These are phyloP conservation scores for Mucor ambiguus DNA, from an alignment of 371 early-diverging fungal species.

Conservation along the genomic window DNA sequence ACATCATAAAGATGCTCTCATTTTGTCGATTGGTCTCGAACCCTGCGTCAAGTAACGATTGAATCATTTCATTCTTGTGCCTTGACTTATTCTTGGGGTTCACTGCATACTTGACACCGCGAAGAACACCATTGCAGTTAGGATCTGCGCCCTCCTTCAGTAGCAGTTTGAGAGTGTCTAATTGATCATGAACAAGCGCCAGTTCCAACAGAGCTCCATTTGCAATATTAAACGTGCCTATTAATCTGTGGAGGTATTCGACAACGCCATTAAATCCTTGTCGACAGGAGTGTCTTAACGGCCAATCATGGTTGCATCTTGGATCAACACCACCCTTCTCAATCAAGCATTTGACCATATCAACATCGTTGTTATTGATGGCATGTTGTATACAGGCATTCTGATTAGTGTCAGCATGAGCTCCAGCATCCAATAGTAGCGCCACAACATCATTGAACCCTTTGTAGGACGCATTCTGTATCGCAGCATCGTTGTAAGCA, in stretches of 20 bases:
- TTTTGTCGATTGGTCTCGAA: not conserved
- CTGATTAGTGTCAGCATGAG: slow-evolving; percentile 29
- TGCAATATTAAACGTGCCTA: slow-evolving; percentile 10
- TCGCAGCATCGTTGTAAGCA: slow-evolving; percentile 37
- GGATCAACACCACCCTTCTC: slow-evolving; percentile 29
- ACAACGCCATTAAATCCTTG: slow-evolving; percentile 9
- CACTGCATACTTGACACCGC: slow-evolving; percentile 9
- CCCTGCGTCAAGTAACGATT: not conserved
- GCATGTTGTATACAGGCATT: slow-evolving; percentile 33
- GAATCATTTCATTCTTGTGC: not conserved
- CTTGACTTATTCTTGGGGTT: not conserved
- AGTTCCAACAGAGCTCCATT: slow-evolving; percentile 27
- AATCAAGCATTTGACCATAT: slow-evolving; percentile 19
- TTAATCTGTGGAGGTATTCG: slow-evolving; percentile 1
- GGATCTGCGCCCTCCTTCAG: slow-evolving; percentile 33
- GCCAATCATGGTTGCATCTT: slow-evolving; percentile 25
- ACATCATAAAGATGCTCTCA: not conserved
- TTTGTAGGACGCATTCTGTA: slow-evolving; percentile 39
- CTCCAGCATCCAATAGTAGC: slow-evolving; percentile 33
- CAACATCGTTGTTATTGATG: slow-evolving; percentile 13
- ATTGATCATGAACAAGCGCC: slow-evolving; percentile 21
- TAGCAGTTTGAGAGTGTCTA: slow-evolving; percentile 4
- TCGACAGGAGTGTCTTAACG: slow-evolving; percentile 28
- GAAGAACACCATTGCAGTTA: slow-evolving; percentile 22
- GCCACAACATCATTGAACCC: slow-evolving; percentile 25